These are phyloP conservation scores for Fremontodendron californicum DNA, from an alignment of 345 rosid genomes.

Conservation along the genomic window DNA sequence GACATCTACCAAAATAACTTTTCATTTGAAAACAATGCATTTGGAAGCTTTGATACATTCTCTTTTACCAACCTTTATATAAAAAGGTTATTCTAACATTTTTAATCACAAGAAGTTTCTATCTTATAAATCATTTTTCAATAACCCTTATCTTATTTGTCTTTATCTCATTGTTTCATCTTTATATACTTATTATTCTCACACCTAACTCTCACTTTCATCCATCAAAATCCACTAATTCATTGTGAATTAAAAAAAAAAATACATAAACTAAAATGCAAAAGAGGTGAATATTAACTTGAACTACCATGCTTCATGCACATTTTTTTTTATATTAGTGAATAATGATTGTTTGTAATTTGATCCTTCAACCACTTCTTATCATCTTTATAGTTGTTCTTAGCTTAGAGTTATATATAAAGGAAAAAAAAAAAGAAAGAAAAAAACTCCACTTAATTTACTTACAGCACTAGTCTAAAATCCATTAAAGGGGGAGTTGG, in stretches of 20 bases:
- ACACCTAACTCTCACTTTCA: background rate
- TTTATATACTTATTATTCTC: background rate
- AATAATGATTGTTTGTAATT: background rate
- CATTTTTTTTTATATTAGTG: background rate
- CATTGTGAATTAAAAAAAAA: background rate
- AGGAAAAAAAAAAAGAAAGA: too few relatives aligned
- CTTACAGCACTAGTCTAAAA: background rate
- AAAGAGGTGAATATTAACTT: background rate
- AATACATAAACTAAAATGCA: background rate
- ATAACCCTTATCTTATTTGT: background rate
- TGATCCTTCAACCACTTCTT: background rate
- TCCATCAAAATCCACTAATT: background rate
- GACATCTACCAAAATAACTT: too few relatives aligned
- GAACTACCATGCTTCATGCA: background rate
- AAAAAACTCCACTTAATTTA: too few relatives aligned
- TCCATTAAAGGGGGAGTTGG: background rate
- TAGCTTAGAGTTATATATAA: too few relatives aligned
- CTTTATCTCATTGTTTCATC: background rate
- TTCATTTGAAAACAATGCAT: background rate
- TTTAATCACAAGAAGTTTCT: background rate
- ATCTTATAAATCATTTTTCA: background rate
- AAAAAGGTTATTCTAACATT: background rate
- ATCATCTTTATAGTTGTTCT: background rate
- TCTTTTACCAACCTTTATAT: background rate
- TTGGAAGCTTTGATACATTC: background rate